Evolutionary conservation across 176 grass and related monocot genomes (phyloP), one percentile per base, ranked within the genome.

Genomic region (Aegilops sharonensis): DNA sequence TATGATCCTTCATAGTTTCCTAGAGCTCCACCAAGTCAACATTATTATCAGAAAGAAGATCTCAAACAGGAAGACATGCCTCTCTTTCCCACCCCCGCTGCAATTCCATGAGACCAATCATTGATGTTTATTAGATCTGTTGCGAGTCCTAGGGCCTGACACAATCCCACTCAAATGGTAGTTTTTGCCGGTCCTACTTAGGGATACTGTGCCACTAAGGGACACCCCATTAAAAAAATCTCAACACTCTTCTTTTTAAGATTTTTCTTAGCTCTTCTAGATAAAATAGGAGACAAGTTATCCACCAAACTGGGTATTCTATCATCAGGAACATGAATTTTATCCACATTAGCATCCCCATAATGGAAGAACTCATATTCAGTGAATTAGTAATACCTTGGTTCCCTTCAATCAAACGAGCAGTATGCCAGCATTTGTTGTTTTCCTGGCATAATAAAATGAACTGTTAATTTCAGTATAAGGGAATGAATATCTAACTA

Each of bases 331-430:
- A 47, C 43, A 47, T 47, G 43, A 47, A 11, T 47, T 47, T 47
- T 47, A 47, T 11, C 43, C 43, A 47, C 43, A 47, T 47, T 47
- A 47, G 43, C 43, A 47, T 1, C 43, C 43, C 42, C 34, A 35
- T 35, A 35, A 34, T 45, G 42, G 42, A 45, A 45, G 42, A 45
- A 45, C 42, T 45, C 42, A 11, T 45, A 45, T 45, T 83, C 18
- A 84, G 21, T 30, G 83, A 24, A 12, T 30, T 68, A 50, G 37
- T 10, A 37, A 47, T 79, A 84, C 87, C 81, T 84, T 39, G 32
- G 23, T 52, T 84, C 39, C 72, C 27, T 27, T 27, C 27, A 27
- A 27, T 27, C 27, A 27, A 27, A 27, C 27, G 27, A 27, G 27
- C 27, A 27, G 27, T 27, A 27, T 27, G 27, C 27, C 27, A 27